These are phyloP conservation scores for Malassezia sp. DNA, from an alignment of 1,284 basidiomycete genomes.

Conservation along the genomic window DNA sequence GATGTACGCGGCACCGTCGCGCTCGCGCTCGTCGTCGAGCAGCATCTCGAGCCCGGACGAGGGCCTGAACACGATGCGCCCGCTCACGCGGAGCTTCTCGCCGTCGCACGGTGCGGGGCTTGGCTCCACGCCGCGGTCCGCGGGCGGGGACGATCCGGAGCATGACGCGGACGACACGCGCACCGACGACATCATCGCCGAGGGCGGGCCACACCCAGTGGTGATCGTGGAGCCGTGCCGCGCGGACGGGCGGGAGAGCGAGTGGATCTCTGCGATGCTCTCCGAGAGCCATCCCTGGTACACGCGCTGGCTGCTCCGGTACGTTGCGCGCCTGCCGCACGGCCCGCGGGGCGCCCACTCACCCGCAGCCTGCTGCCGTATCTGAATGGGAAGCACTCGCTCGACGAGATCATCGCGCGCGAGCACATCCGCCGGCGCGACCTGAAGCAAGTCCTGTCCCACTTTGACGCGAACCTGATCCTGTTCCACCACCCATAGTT, in stretches of 20 bases:
- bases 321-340: background rate
- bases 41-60: slow-evolving; percentile 10
- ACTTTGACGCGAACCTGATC: slow-evolving; percentile 28
- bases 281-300: slow-evolving; percentile 56
- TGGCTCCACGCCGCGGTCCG: slow-evolving; percentile 20
- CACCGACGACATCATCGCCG: slow-evolving; percentile 8
- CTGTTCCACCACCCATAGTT: slow-evolving; percentile 35
- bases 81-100: background rate
- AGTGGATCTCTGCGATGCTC: slow-evolving; percentile 72
- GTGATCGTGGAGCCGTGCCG: slow-evolving; percentile 71
- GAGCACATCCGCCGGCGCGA: slow-evolving; percentile 28
- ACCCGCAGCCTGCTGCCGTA: slow-evolving; percentile 31
- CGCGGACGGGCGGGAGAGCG: slow-evolving; percentile 62
- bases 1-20: background rate
- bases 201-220: slow-evolving; percentile 46
- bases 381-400: slow-evolving; percentile 41
- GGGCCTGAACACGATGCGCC: background rate
- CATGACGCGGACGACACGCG: slow-evolving; percentile 22
- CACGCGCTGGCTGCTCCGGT: slow-evolving; percentile 11
- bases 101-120: background rate
- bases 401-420: slow-evolving; percentile 39
- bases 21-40: background rate
- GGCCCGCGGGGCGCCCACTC: background rate
- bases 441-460: slow-evolving; percentile 18
- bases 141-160: slow-evolving; percentile 24